Percentiles rank a stretch among this genome's conserved stretches.
These are phyloP conservation scores for Cryptococcus sp. DNA, from an alignment of 1,284 basidiomycete genomes.

Conservation along the genomic window DNA sequence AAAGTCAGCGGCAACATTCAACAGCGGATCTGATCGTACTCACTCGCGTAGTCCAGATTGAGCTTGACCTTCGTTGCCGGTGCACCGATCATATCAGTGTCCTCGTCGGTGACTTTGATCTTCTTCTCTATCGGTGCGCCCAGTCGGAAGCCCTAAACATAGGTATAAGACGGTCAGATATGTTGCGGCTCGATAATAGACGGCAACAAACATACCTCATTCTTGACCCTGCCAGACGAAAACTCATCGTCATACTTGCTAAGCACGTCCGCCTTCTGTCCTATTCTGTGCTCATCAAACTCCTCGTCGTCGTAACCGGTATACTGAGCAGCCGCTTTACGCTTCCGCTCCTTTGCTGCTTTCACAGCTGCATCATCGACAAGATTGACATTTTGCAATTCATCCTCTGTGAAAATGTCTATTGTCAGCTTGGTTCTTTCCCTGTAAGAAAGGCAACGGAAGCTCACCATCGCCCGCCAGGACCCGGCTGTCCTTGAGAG, in stretches of 20 bases:
- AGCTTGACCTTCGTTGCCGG: slow-evolving; percentile 55
- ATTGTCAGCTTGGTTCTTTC: neutral
- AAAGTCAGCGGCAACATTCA: neutral
- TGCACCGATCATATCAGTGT: slow-evolving; percentile 57
- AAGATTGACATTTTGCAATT: slow-evolving; percentile 91
- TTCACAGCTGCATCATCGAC: slow-evolving; percentile 78
- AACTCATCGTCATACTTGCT: slow-evolving; percentile 90
- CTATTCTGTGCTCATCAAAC: slow-evolving; percentile 67
- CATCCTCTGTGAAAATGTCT: slow-evolving; percentile 70
- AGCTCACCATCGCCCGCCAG: slow-evolving; percentile 83
- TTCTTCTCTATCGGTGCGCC: slow-evolving; percentile 57
- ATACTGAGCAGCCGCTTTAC: slow-evolving; percentile 79
- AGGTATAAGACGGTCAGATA: slow-evolving; percentile 1
- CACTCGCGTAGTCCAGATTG: slow-evolving; percentile 88
- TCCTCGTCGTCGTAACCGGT: slow-evolving; percentile 97
- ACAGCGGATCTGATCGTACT: slow-evolving; percentile 42
- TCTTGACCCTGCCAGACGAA: slow-evolving; percentile 56
- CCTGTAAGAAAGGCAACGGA: neutral
- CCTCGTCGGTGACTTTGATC: slow-evolving; percentile 57
- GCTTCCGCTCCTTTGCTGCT: slow-evolving; percentile 68
- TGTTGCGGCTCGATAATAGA: slow-evolving; percentile 6
- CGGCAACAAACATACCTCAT: slow-evolving; percentile 55
- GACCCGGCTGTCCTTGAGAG: slow-evolving; percentile 90
- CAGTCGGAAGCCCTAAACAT: slow-evolving; percentile 71
- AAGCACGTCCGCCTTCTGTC: slow-evolving; percentile 78